Percentiles rank a stretch among this genome's conserved stretches.
These are phyloP conservation scores for Lodderomyces theae DNA, from an alignment of 1,139 yeast species.

Conservation along the genomic window DNA sequence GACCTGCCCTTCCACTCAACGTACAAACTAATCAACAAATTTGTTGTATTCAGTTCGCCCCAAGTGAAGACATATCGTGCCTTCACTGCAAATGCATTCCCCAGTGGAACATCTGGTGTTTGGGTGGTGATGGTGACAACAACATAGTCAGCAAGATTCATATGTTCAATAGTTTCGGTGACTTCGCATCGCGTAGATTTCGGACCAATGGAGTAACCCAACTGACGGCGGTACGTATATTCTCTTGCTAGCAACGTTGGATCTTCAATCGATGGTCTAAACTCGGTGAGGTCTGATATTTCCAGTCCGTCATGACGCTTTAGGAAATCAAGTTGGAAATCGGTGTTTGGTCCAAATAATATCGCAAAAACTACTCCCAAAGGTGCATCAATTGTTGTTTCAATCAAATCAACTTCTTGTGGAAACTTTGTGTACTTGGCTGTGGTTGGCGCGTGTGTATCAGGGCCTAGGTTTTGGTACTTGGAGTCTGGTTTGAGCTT, in stretches of 20 bases:
- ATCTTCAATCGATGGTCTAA: conserved; percentile 31
- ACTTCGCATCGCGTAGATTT: conserved; percentile 54
- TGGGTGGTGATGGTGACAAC: conserved; percentile 37
- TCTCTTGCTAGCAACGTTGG: conserved; percentile 32
- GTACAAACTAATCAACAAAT: conserved; percentile 40
- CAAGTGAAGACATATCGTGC: conserved; percentile 50
- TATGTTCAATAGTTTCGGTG: conserved; percentile 41
- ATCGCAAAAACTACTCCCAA: conserved; percentile 49
- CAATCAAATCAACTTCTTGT: conserved; percentile 33
- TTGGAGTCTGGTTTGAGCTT: conserved; percentile 31
- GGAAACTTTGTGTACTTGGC: conserved; percentile 20
- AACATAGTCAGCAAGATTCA: conserved; percentile 37
- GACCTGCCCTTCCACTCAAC: conserved; percentile 56
- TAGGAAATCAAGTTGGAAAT: conserved; percentile 41
- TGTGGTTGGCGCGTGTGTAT: conserved; percentile 33
- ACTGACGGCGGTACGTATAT: conserved; percentile 44
- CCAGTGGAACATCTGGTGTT: conserved; percentile 64
- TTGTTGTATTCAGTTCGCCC: conserved; percentile 43
- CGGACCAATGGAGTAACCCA: conserved; percentile 58
- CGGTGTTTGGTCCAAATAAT: conserved; percentile 42
- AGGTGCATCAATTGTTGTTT: conserved; percentile 43
- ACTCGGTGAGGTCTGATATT: conserved; percentile 39
- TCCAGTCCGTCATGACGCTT: conserved; percentile 49
- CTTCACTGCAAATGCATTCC: conserved; percentile 49
- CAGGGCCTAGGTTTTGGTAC: conserved; percentile 39